A percentile compares a stretch with the other conserved stretches of the same genome.
These are phyloP conservation scores for Aspergillus tubingensis DNA, from an alignment of 2,329 filamentous ascomycete genomes.

Conservation along the genomic window DNA sequence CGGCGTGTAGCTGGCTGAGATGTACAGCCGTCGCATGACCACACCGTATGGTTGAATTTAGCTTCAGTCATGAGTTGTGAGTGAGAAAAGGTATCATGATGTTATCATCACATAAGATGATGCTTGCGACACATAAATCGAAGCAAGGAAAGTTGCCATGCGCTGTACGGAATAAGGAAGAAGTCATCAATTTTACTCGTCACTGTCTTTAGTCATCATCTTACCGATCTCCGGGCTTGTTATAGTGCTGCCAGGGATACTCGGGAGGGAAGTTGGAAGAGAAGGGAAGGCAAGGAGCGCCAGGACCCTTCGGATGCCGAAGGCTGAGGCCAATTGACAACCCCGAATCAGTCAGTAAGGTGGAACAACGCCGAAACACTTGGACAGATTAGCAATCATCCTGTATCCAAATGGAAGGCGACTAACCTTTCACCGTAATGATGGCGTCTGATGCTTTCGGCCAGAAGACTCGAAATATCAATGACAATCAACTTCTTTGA, in stretches of 20 bases:
- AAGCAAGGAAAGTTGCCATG: slow-evolving; percentile 8
- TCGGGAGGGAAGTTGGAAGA: background rate
- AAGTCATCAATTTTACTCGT: slow-evolving; percentile 24
- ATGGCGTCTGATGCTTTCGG: slow-evolving; percentile 92
- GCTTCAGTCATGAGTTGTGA: background rate
- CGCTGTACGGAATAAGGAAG: slow-evolving; percentile 15
- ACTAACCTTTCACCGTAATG: slow-evolving; percentile 83
- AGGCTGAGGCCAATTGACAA: slow-evolving; percentile 1
- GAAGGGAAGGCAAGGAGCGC: slow-evolving; percentile 8
- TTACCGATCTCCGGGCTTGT: slow-evolving; percentile 18
- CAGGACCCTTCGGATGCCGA: background rate
- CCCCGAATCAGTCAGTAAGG: slow-evolving; percentile 50
- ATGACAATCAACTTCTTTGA: slow-evolving; percentile 85
- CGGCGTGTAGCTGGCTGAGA: background rate
- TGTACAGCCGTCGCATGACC: background rate
- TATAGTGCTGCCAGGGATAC: slow-evolving; percentile 9
- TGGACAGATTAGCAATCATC: slow-evolving; percentile 25
- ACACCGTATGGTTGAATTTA: background rate
- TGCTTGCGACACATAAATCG: slow-evolving; percentile 1
- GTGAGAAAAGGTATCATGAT: slow-evolving; percentile 8
- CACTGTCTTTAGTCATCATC: slow-evolving; percentile 26
- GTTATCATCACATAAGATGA: slow-evolving; percentile 2
- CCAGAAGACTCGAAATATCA: slow-evolving; percentile 82
- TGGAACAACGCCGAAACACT: slow-evolving; percentile 64
- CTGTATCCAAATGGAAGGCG: slow-evolving; percentile 54